Evolutionary conservation across 2,329 filamentous ascomycete genomes (phyloP), one percentile per base, ranked within the genome.

Genomic region (Venturia asperata): DNA sequence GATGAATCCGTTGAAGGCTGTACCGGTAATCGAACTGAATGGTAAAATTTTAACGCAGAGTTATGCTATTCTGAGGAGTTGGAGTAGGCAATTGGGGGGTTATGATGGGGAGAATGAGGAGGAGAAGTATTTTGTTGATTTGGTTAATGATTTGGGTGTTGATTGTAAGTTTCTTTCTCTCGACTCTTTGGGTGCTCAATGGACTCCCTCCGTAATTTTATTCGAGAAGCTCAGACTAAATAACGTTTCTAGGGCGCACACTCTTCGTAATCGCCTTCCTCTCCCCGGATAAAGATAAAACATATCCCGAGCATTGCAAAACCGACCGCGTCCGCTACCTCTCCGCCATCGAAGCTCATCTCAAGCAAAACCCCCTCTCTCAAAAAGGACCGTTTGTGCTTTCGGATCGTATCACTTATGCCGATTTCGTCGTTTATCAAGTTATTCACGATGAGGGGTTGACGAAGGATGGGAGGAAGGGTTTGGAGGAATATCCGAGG

Each of bases 81-180:
- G 71, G 67, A 67, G 68, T 13, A 55, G 71, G 39, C 67, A 70
- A 55, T 62, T 74, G 34, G 70, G 69, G 10, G 68, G 64, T 6
- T 74, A 74, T 67, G 72, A 73, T 41, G 71, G 70, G 7, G 67
- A 69, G 65, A 71, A 66, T 0, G 70, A 74, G 61, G 72, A 71
- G 24, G 71, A 73, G 66, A 74, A 69, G 65, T 74, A 73, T 62
- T 72, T 70, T 69, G 71, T 69, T 19, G 72, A 75, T 69, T 68
- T 63, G 9, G 72, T 75, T 27, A 72, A 70, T 63, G 72, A 75
- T 67, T 71, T 74, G 34, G 71, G 68, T 27, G 65, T 70, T 60
- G 72, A 73, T 61, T 73, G 52, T 58, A 10, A 34, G 71, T 69
- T 62, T 39, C 24, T 17, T 42, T 39, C 39, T 41, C 30, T 34